These are phyloP conservation scores for Ceratocystis cacaofunesta DNA, from an alignment of 2,329 filamentous ascomycete species.

Conservation along the genomic window DNA sequence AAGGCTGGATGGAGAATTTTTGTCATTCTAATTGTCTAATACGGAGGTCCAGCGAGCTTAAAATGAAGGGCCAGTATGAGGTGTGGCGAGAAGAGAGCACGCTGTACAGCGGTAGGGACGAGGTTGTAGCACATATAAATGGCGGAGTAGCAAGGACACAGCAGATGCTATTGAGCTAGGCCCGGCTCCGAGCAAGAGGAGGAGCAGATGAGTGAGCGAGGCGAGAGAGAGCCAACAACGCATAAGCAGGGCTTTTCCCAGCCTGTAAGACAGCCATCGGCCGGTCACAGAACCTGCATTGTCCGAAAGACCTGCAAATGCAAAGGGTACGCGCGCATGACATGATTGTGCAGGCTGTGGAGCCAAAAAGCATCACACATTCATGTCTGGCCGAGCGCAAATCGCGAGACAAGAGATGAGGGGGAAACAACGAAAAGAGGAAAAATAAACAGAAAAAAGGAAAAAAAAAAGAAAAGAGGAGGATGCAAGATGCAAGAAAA, in stretches of 20 bases:
- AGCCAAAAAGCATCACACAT: not conserved
- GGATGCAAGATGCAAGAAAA: not conserved
- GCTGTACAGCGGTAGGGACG: no score
- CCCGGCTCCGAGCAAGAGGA: not conserved
- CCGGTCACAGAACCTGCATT: not conserved
- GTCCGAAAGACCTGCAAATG: not conserved
- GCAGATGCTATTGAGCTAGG: not conserved
- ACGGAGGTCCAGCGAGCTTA: no score
- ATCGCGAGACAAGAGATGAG: not conserved
- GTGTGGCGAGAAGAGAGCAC: no score
- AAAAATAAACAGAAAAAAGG: not conserved
- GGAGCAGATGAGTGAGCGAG: not conserved
- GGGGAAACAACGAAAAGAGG: not conserved
- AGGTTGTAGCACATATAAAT: not conserved
- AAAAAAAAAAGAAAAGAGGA: not conserved
- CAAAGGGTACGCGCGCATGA: not conserved
- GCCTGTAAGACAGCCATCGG: not conserved
- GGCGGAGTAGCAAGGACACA: not conserved
- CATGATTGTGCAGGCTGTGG: not conserved
- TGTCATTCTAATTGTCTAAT: no score
- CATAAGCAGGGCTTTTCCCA: not conserved
- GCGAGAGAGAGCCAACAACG: not conserved
- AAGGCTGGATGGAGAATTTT: no score
- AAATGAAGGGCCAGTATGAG: no score
- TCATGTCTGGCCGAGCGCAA: not conserved